phyloP scores from a whole-genome alignment of 495 filamentous ascomycete genomes.

The Tetracladium marchalianum region DNA sequence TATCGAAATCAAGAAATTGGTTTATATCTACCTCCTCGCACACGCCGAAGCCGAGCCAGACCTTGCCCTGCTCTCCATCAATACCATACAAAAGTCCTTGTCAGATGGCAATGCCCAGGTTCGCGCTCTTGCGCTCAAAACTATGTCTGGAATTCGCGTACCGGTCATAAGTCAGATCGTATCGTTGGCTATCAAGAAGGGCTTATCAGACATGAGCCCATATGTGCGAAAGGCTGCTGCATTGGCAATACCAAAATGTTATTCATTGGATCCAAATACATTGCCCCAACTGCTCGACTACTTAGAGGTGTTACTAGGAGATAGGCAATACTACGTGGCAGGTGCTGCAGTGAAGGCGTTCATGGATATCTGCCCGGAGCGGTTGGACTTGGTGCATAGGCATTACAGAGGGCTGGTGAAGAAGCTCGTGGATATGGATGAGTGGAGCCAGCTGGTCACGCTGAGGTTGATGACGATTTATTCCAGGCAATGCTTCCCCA shows the following conservation, averaged over 20 bases:
- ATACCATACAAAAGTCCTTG: conserved; percentile 94
- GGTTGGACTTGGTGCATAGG: conserved; percentile 79
- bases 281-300: conserved; percentile 76
- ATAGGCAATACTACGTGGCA: conserved; percentile 89
- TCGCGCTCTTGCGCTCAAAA: conserved; percentile 79
- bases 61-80: conserved; percentile 90
- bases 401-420: conserved; percentile 75
- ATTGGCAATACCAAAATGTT: conserved; percentile 94
- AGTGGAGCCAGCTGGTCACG: conserved; percentile 87
- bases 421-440: conserved; percentile 97
- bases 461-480: conserved; percentile 75
- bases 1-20: conserved; percentile 90
- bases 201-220: conserved; percentile 86
- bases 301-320: conserved; percentile 64
- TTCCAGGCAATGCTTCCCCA: conserved; percentile 80
- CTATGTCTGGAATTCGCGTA: conserved; percentile 92
- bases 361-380: conserved; percentile 76
- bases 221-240: conserved; percentile 89
- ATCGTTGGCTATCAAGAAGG: conserved; percentile 87
- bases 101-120: conserved; percentile 86
- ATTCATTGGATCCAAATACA: conserved; percentile 80
- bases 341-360: conserved; percentile 87
- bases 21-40: conserved; percentile 93
- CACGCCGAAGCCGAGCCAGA: conserved; percentile 95
- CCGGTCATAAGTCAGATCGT: conserved; percentile 99